phyloP scores from a whole-genome alignment of 2,329 filamentous ascomycete genomes.

The Botrytis aclada region DNA sequence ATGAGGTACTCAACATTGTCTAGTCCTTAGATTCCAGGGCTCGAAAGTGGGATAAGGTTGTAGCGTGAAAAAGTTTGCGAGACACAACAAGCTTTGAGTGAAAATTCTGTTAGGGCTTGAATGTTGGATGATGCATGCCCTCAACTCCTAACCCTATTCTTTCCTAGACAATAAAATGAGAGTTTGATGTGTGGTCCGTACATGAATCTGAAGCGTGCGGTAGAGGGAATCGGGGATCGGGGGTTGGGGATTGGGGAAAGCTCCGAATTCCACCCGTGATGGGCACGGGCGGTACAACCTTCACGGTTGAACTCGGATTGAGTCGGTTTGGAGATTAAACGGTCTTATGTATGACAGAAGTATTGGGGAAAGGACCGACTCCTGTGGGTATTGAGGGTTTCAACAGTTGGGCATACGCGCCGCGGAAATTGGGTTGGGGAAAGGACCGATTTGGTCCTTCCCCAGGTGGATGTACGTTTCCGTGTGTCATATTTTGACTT shows the following conservation, averaged over 20 bases:
- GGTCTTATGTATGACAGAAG: not conserved
- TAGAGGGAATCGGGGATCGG: not conserved
- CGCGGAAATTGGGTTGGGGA: not conserved
- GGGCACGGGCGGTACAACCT: not conserved
- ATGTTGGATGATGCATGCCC: not conserved
- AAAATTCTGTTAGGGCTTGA: not conserved
- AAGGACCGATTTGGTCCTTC: not conserved
- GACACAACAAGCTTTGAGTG: not conserved
- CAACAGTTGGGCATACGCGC: not conserved
- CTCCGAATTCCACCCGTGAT: not conserved
- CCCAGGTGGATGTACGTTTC: not conserved
- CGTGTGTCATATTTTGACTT: not conserved
- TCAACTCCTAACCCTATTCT: not conserved
- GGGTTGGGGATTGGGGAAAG: not conserved
- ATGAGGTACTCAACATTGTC: not conserved
- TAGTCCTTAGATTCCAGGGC: not conserved
- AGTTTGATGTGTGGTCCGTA: not conserved
- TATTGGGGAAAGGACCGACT: conserved; percentile 9
- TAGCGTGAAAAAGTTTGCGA: not conserved
- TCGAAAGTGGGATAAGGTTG: conserved; percentile 4
- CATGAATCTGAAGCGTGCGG: not conserved
- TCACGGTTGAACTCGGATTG: not conserved
- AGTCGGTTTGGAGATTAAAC: conserved; percentile 1
- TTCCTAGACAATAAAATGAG: not conserved
- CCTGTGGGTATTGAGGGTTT: not conserved